Evolutionary conservation across 106 monocot genomes (phyloP).

Genomic region (Agapanthus africanus): DNA sequence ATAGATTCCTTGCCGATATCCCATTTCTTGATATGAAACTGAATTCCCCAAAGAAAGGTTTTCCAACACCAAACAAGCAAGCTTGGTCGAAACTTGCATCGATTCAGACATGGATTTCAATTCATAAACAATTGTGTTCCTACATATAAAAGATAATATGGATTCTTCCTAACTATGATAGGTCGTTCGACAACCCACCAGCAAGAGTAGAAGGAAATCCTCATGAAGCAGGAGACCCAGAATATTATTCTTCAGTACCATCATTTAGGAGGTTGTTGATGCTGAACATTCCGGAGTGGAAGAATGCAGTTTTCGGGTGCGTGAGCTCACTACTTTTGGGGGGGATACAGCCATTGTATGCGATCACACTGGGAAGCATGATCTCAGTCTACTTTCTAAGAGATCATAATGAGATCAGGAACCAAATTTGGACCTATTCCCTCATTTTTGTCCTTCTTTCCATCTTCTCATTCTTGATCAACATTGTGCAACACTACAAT

Average conservation of each 20-base stretch:
- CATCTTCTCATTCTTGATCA: slow-evolving; percentile 30
- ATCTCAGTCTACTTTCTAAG: slow-evolving; percentile 39
- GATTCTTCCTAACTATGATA: neutral
- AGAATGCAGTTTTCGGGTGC: slow-evolving; percentile 31
- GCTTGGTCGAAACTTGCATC: neutral
- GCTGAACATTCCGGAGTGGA: slow-evolving; percentile 50
- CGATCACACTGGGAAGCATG: slow-evolving; percentile 30
- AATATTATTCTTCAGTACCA: slow-evolving; percentile 21
- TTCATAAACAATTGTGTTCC: too few species aligned
- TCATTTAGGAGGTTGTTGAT: slow-evolving; percentile 40
- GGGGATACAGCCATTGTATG: slow-evolving; percentile 28
- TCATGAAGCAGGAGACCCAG: neutral
- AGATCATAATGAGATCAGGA: slow-evolving; percentile 42
- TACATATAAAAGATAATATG: neutral
- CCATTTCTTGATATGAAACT: neutral
- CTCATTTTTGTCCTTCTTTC: slow-evolving; percentile 32
- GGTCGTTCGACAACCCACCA: neutral
- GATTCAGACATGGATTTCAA: neutral
- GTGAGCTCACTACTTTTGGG: slow-evolving; percentile 33
- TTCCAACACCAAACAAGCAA: neutral
- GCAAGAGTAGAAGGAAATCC: neutral
- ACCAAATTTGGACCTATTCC: slow-evolving; percentile 21
- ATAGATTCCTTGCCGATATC: neutral
- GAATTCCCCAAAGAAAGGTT: neutral
- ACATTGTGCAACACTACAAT: slow-evolving; percentile 53